These are phyloP conservation scores for Ophiocordyceps polyrhachis-furcata DNA, from an alignment of 2,329 filamentous ascomycete genomes.

Conservation along the genomic window DNA sequence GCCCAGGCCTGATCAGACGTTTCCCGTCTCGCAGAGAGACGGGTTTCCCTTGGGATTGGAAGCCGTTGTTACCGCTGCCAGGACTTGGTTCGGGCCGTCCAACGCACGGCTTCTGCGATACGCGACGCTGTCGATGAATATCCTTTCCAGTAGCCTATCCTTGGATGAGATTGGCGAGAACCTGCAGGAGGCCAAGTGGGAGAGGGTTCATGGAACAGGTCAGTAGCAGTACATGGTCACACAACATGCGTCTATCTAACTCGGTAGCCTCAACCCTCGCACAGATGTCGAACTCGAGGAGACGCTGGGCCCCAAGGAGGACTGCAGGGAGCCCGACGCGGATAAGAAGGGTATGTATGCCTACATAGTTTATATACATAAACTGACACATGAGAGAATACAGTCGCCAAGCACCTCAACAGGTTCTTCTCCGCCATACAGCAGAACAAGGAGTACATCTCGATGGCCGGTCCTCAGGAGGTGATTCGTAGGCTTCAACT, in stretches of 20 bases:
- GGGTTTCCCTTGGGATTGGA: not conserved
- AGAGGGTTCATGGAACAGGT: not conserved
- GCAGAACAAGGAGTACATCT: not conserved
- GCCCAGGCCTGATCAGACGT: not conserved
- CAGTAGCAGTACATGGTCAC: too few relatives aligned
- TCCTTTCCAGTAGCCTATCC: not conserved
- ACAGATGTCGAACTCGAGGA: not conserved
- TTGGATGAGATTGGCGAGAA: not conserved
- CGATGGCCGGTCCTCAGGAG: not conserved
- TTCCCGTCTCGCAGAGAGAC: not conserved
- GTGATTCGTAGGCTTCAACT: not conserved
- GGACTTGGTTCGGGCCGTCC: not conserved
- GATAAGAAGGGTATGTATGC: not conserved
- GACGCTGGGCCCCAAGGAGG: not conserved
- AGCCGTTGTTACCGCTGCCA: not conserved
- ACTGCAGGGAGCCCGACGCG: not conserved
- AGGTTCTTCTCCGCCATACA: not conserved
- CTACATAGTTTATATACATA: not conserved
- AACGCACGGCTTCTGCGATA: not conserved
- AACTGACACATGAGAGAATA: not conserved
- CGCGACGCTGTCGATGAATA: not conserved
- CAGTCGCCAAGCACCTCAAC: not conserved
- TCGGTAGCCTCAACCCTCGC: too few relatives aligned
- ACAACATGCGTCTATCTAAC: too few relatives aligned
- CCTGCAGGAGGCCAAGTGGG: not conserved